Evolutionary conservation across 1,284 basidiomycete genomes (phyloP).

Genomic region (Cutaneotrichosporon sp.): DNA sequence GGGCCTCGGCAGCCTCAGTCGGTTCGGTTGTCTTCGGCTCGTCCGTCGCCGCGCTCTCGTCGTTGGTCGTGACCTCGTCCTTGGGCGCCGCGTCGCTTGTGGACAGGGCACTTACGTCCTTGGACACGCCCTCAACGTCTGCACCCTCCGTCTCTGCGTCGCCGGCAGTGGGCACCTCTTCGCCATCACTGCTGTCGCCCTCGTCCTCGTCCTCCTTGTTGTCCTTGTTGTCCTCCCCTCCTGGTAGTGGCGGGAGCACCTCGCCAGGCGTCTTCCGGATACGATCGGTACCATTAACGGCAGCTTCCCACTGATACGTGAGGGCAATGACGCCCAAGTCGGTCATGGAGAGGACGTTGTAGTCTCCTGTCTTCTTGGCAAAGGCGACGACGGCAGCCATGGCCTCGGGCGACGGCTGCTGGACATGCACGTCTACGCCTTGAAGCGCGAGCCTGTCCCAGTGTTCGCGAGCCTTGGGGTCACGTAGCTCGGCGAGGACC

Average conservation of each 20-base stretch:
- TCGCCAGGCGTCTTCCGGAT: constrained; percentile 53
- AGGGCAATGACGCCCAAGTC: constrained; percentile 90
- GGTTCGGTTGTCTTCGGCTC: background rate
- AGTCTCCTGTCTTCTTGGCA: constrained; percentile 96
- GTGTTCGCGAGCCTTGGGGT: constrained; percentile 76
- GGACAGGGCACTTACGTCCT: constrained; percentile 6
- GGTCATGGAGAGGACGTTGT: constrained; percentile 81
- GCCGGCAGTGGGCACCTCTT: constrained; percentile 15
- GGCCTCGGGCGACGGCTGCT: constrained; percentile 65
- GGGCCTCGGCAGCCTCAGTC: constrained; percentile 21
- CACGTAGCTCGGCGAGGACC: constrained; percentile 81
- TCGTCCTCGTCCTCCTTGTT: constrained; percentile 42
- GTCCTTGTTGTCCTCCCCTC: constrained; percentile 45
- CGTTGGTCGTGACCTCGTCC: background rate
- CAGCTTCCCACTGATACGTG: constrained; percentile 69
- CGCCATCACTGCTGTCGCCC: constrained; percentile 5
- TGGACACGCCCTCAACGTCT: constrained; percentile 9
- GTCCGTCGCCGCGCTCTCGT: constrained; percentile 8
- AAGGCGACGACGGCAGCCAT: constrained; percentile 78
- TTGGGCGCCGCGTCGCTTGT: background rate
- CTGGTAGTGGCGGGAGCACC: constrained; percentile 14
- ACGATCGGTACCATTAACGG: constrained; percentile 52
- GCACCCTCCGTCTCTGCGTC: constrained; percentile 12
- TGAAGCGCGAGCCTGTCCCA: constrained; percentile 59
- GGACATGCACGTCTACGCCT: constrained; percentile 71